Evolutionary conservation across 257 asterid genomes (phyloP), one percentile per base, ranked within the genome.

Genomic region (Haberlea rhodopensis): DNA sequence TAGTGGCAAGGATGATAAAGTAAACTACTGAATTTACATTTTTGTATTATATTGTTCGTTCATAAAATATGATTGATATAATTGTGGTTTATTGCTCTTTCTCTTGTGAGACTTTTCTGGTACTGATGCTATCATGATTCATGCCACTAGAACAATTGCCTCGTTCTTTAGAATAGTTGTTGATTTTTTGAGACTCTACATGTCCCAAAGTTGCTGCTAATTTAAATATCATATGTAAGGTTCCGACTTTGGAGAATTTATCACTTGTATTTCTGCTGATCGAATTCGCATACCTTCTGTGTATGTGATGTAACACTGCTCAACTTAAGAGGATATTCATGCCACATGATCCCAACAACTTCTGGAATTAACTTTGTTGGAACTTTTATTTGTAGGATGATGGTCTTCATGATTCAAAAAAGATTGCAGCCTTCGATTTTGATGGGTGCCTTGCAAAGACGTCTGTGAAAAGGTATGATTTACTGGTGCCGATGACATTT

Each of bases 341-440:
- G 29, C 29, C 3, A 26, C 29, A 26, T 26, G 4, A 26, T n/a
- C 29, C 29, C 29, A 26, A 26, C 29, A 26, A 26, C 29, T 26
- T 26, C 29, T 26, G 29, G 4, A 26, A 26, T 55, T 28, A 16
- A 29, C 28, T 8, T 62, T 59, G 4, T 48, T 28, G 6, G 29
- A 6, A 8, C 26, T 68, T 51, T 37, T 67, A 72, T 28, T 48
- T 69, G 49, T 64, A 89, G 98, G 97, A 74, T 54, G 94, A 89
- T 18, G 91, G 80, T 37, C 91, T 87, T 73, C 88, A 57, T 21
- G 98, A 84, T 77, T 92, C 96, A 27, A 61, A 34, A 51, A 92
- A 85, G 69, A 89, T 92, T 69, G 98, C 96, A 16, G 98, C 98
- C 46, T 91, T 91, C 81, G 98, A 91, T 84, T 91, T 91, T 81